Conservation (phyloP, 305 asterid genomes). For the Rubia balearica region DNA sequence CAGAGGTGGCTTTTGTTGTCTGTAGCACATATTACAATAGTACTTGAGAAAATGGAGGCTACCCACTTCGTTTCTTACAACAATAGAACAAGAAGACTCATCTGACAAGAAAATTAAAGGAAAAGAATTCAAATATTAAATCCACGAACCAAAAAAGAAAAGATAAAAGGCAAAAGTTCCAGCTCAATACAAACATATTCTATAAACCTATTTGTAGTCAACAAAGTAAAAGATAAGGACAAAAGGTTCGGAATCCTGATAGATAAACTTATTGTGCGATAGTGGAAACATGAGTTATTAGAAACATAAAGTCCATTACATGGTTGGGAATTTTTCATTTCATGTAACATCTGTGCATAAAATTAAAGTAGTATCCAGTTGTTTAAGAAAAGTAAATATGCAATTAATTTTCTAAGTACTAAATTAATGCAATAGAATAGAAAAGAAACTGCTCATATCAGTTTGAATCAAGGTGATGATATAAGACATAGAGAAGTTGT, state of each 20-base stretch:
- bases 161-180: too few relatives aligned
- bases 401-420: not conserved
- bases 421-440: not conserved
- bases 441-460: not conserved
- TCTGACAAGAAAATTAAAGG: too few relatives aligned
- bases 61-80: too few relatives aligned
- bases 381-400: not conserved
- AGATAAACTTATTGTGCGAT: conserved; percentile 60
- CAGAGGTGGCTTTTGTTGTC: too few relatives aligned
- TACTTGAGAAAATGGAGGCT: too few relatives aligned
- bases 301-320: conserved; percentile 89
- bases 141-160: not conserved
- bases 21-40: conserved; percentile 6
- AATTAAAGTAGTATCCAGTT: not conserved
- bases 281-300: conserved; percentile 95
- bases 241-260: not conserved
- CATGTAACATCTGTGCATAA: conserved; percentile 44
- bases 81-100: too few relatives aligned
- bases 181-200: not conserved
- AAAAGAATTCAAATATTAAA: not conserved
- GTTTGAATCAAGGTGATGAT: conserved; percentile 15
- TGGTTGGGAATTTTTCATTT: conserved; percentile 49
- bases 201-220: not conserved
- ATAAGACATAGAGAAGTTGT: conserved; percentile 12
- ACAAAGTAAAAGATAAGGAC: not conserved